Evolutionary conservation across 208 protist species (phyloP).

Genomic region (Trypanosomatidae sp.): DNA sequence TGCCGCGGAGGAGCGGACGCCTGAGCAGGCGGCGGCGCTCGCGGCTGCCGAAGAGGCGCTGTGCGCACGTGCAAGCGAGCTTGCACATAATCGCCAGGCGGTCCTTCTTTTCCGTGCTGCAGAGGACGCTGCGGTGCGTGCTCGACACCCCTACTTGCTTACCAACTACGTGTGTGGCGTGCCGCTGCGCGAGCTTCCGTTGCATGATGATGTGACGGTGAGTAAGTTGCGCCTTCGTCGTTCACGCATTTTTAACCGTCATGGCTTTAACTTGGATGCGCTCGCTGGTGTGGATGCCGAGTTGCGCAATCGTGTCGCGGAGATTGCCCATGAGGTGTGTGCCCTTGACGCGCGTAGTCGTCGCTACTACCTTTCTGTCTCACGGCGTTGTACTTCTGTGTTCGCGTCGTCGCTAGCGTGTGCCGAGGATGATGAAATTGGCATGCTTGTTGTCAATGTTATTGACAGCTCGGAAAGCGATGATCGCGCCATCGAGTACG

Average conservation of each 20-base stretch:
- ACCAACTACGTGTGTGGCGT: conserved; percentile 19
- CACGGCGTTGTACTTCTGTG: conserved; percentile 4
- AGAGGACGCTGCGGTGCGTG: conserved; percentile 45
- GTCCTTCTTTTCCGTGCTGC: conserved; percentile 23
- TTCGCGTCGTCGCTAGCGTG: conserved; percentile 15
- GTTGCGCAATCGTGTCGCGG: conserved; percentile 6
- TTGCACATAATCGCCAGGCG: conserved; percentile 14
- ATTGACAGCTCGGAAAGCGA: conserved; percentile 10
- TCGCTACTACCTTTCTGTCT: conserved; percentile 14
- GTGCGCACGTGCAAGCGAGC: conserved; percentile 4
- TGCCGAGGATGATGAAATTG: conserved; percentile 29
- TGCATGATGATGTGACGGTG: conserved; percentile 18
- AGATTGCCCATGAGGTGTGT: conserved; percentile 9
- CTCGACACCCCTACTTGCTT: conserved; percentile 36
- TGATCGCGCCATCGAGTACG: conserved; percentile 7
- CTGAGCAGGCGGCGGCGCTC: neutral
- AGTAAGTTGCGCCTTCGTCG: conserved; percentile 6
- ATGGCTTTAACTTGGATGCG: conserved; percentile 3
- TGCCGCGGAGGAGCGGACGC: neutral
- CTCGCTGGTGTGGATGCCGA: conserved; percentile 13
- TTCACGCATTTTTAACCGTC: neutral
- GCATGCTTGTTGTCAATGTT: conserved; percentile 16
- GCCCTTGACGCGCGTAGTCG: conserved; percentile 13
- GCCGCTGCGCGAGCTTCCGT: conserved; percentile 22
- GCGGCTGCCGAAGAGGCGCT: conserved; percentile 6